These are phyloP conservation scores for Barnettozyma salicaria DNA, from an alignment of 805 yeast species.

Conservation along the genomic window DNA sequence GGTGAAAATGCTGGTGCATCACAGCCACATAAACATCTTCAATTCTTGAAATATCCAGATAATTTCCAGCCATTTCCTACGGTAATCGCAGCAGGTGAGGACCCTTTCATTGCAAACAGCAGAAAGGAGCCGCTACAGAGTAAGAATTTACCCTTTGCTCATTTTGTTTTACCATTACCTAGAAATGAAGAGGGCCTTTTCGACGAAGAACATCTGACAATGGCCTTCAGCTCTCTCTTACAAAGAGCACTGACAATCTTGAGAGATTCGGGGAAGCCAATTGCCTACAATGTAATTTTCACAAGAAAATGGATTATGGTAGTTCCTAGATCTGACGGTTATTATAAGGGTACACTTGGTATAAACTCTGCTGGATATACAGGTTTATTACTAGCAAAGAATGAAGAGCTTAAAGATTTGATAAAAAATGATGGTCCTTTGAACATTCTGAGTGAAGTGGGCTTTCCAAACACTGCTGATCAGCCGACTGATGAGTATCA, in stretches of 20 bases:
- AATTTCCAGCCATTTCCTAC: slow-evolving; percentile 56
- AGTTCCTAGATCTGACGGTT: slow-evolving; percentile 69
- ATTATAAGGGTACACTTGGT: slow-evolving; percentile 40
- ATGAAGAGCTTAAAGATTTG: slow-evolving; percentile 45
- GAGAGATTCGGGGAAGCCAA: slow-evolving; percentile 42
- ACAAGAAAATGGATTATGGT: slow-evolving; percentile 79
- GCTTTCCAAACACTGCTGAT: slow-evolving; percentile 58
- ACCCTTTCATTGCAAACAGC: slow-evolving; percentile 48
- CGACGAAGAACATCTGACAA: slow-evolving; percentile 51
- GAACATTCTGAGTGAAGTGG: slow-evolving; percentile 54
- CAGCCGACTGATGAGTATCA: slow-evolving; percentile 57
- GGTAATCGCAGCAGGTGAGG: slow-evolving; percentile 35
- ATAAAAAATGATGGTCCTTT: slow-evolving; percentile 41
- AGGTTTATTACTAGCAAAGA: slow-evolving; percentile 74
- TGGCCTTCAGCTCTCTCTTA: slow-evolving; percentile 66
- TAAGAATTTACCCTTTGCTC: slow-evolving; percentile 67
- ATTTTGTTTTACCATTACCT: slow-evolving; percentile 67
- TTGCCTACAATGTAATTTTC: slow-evolving; percentile 77
- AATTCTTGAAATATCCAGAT: slow-evolving; percentile 68
- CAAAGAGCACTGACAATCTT: slow-evolving; percentile 64
- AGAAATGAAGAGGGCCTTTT: slow-evolving; percentile 33
- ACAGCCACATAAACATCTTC: slow-evolving; percentile 88
- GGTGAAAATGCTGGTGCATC: slow-evolving; percentile 93
- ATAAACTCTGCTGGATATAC: slow-evolving; percentile 77
- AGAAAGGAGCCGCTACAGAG: slow-evolving; percentile 57